These are phyloP conservation scores for Erigeron philadelphicus DNA, from an alignment of 140 eudicot genomes.

Conservation along the genomic window DNA sequence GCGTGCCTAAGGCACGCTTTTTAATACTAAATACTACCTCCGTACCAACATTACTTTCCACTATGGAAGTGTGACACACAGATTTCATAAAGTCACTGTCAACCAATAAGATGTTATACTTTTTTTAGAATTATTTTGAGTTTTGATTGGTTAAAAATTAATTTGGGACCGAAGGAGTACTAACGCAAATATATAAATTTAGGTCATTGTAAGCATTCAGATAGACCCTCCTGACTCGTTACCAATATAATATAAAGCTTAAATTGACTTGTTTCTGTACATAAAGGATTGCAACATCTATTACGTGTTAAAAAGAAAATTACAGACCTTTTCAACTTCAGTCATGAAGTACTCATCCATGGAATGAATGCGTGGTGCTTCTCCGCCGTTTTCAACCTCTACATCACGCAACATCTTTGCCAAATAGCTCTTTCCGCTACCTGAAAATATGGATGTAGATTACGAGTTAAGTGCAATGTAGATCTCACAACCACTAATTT, in stretches of 20 bases:
- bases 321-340: constrained; percentile 88
- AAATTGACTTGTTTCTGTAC: not conserved
- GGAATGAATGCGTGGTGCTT: constrained; percentile 87
- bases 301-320: constrained; percentile 6
- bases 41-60: too few relatives aligned
- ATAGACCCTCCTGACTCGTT: not conserved
- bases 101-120: too few relatives aligned
- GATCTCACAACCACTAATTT: not conserved
- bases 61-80: too few relatives aligned
- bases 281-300: not conserved
- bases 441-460: constrained; percentile 33
- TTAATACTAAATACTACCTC: too few relatives aligned
- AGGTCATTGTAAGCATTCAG: constrained; percentile 1
- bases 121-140: too few relatives aligned
- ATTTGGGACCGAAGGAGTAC: too few relatives aligned
- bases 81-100: too few relatives aligned
- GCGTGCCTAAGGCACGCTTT: too few relatives aligned
- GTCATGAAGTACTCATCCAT: constrained; percentile 98
- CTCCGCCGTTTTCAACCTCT: constrained; percentile 94
- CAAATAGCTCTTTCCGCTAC: constrained; percentile 97
- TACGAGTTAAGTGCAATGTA: constrained; percentile 1
- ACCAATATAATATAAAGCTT: not conserved
- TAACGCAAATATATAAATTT: not conserved
- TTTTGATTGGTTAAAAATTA: too few relatives aligned
- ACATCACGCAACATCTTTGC: constrained; percentile 87